Evolutionary conservation across 2,329 filamentous ascomycete genomes (phyloP), one percentile per base, ranked within the genome.

Genomic region (Exophiala alcalophila): DNA sequence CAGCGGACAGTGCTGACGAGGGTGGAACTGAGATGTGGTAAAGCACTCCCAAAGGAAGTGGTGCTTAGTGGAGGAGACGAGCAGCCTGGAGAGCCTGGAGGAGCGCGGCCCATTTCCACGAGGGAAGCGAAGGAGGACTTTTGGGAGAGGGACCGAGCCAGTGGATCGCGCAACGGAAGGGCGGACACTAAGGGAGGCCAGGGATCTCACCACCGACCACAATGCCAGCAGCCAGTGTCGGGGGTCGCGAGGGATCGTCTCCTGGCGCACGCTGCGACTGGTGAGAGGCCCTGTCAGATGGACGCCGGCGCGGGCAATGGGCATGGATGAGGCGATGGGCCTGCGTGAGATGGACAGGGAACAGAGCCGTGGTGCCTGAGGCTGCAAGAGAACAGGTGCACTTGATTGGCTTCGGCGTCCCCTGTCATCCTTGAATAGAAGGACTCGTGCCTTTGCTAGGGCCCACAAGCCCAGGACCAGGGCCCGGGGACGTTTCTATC

Each of bases 221-320:
- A 39, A 19, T 19, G 18, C 29, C 31, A 28, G 20, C 24, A 42
- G n/a, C 19, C 41, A 37, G 42, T 26, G 27, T n/a, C n/a, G n/a
- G n/a, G n/a, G 40, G 29, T 38, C 29, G 34, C 30, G 34, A 27
- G 24, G 30, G 14, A n/a, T 28, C 25, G 27, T 27, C 26, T 28
- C 36, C 18, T 14, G 25, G 31, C 5, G 31, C 23, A 14, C 24
- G 39, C 39, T 35, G 29, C 28, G 19, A 40, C 19, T 40, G 29
- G 43, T 46, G 30, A 46, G 43, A 46, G 39, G 41, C 24, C 29
- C 35, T 30, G 41, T 44, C 41, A 44, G 41, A 44, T 38, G 28
- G 29, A 32, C n/a, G n/a, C n/a, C n/a, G n/a, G n/a, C n/a, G n/a
- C n/a, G n/a, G n/a, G n/a, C n/a, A n/a, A n/a, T n/a, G n/a, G n/a